Conservation (phyloP, 805 yeast species). For the Candida ovalis region DNA sequence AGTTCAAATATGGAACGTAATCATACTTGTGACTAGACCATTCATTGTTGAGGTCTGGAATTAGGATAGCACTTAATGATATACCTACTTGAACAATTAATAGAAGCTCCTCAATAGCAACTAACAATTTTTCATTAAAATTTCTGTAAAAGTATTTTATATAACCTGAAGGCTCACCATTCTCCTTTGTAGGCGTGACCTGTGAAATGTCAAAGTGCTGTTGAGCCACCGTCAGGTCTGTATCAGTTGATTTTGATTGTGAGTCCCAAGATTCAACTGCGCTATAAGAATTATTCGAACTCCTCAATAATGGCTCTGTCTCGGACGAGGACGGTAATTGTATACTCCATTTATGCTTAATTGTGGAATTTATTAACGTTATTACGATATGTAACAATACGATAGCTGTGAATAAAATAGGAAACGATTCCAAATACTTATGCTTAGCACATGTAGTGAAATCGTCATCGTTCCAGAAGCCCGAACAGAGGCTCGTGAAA, state of each 20-base stretch:
- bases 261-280: conserved; percentile 22
- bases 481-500: conserved; percentile 10
- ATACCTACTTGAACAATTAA: conserved; percentile 36
- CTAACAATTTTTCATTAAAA: conserved; percentile 49
- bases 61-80: conserved; percentile 32
- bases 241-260: neutral
- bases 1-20: conserved; percentile 21
- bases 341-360: neutral
- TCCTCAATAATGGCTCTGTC: conserved; percentile 16
- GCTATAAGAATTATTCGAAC: conserved; percentile 7
- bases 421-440: conserved; percentile 29
- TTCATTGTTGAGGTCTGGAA: conserved; percentile 31
- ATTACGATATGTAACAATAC: conserved; percentile 25
- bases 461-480: conserved; percentile 38
- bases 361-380: conserved; percentile 11
- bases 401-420: conserved; percentile 31
- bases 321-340: conserved; percentile 10
- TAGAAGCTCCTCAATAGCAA: conserved; percentile 41
- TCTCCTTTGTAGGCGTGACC: conserved; percentile 48
- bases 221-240: conserved; percentile 34
- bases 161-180: conserved; percentile 61
- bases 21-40: conserved; percentile 23
- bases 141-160: conserved; percentile 46
- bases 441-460: conserved; percentile 45
- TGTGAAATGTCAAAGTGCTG: conserved; percentile 65